Evolutionary conservation across 2,329 filamentous ascomycete genomes (phyloP).

Genomic region (Intubia oerlemansii): DNA sequence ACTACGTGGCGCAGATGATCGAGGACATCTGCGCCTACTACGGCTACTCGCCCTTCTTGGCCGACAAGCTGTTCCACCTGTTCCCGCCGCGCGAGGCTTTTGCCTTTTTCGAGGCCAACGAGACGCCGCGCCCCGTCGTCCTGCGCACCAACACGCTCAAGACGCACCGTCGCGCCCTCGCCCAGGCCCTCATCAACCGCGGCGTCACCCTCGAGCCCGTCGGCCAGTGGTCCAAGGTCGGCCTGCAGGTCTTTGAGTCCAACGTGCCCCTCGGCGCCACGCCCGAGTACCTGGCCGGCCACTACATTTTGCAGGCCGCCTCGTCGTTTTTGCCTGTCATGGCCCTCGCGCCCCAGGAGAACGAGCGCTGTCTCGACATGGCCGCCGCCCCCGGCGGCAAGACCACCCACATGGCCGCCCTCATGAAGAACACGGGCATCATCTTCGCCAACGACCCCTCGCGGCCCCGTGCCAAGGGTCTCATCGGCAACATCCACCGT

Average conservation of each 20-base stretch:
- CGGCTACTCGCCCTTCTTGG: conserved; percentile 85
- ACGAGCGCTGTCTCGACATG: conserved; percentile 84
- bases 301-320: conserved; percentile 94
- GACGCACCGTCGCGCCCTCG: conserved; percentile 55
- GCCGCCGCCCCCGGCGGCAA: conserved; percentile 90
- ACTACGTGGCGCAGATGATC: conserved; percentile 71
- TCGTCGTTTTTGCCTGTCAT: conserved; percentile 95
- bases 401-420: conserved; percentile 83
- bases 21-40: conserved; percentile 94
- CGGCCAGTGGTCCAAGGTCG: conserved; percentile 97
- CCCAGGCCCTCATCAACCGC: conserved; percentile 84
- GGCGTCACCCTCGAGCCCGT: conserved; percentile 92
- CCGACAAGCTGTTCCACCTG: conserved; percentile 82
- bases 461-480: conserved; percentile 81
- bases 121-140: conserved; percentile 74
- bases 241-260: conserved; percentile 87
- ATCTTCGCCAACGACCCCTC: conserved; percentile 95
- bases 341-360: conserved; percentile 83
- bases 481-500: conserved; percentile 95
- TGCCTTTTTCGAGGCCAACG: conserved; percentile 97
- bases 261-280: conserved; percentile 74
- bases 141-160: conserved; percentile 93
- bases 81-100: conserved; percentile 89
- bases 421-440: conserved; percentile 94
- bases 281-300: conserved; percentile 87